phyloP scores from a whole-genome alignment of 306 rosid species.

The Pterocarpus santalinus region DNA sequence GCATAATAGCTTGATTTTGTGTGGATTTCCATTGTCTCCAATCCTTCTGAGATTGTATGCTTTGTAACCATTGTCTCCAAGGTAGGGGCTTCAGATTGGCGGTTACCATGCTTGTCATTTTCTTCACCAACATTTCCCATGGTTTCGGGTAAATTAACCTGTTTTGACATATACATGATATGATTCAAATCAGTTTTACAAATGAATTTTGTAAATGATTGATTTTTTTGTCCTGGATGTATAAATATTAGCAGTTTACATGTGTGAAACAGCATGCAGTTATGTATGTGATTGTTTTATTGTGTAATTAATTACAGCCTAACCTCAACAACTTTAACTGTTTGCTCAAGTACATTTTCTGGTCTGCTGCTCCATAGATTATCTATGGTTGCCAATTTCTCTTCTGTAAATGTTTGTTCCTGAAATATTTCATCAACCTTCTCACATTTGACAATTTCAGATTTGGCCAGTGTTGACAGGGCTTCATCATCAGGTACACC shows the following conservation, averaged over 20 bases:
- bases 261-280: background rate
- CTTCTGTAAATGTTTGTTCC: background rate
- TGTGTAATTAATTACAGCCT: background rate
- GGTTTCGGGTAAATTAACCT: too few species aligned
- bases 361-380: background rate
- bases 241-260: background rate
- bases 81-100: too few species aligned
- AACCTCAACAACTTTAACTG: slow-evolving; percentile 21
- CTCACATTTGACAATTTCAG: background rate
- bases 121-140: too few species aligned
- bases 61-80: too few species aligned
- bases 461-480: background rate
- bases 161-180: too few species aligned
- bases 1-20: too few species aligned
- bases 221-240: too few species aligned
- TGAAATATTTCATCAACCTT: background rate
- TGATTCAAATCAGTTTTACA: too few species aligned
- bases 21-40: too few species aligned
- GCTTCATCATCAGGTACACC: slow-evolving; percentile 7
- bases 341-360: slow-evolving; percentile 21
- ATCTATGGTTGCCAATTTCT: background rate
- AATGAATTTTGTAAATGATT: too few species aligned
- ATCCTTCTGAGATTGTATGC: too few species aligned
- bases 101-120: too few species aligned
- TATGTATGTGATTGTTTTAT: background rate